Evolutionary conservation across 345 rosid species (phyloP), one percentile per base, ranked within the genome.

Genomic region (Eucalyptus victrix): DNA sequence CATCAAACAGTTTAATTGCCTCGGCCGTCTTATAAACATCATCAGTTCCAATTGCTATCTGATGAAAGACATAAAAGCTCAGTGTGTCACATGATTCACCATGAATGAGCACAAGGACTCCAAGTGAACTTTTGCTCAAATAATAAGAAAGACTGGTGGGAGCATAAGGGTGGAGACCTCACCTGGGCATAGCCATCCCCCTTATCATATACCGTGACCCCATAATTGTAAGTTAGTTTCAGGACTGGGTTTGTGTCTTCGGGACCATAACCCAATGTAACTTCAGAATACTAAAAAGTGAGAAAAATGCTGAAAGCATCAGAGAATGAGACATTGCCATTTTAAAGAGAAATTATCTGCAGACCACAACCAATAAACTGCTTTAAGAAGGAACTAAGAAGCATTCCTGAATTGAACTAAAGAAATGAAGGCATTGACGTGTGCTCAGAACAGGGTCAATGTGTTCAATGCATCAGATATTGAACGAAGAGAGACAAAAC

Each of bases 21-120:
- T 97, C 97, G 45, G 99, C 98, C 8, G 98, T 97, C 94, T 90
- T 97, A 92, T 96, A 96, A 76, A 97, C 99, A 89, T 97, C 99
- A 94, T 97, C 96, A 14, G 99, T 97, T 91, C 99, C 99, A 86
- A 97, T 94, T 49, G 99, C 99, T 90, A 97, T 96, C 98, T 97
- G 96, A 89, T 30, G 86, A 34, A 76, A 76, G 47, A 76, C 85
- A 40, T 40, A 6, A 40, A 76, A 76, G 85, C 47, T 6, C 30
- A 21, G 47, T 4, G 30, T 40, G 85, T 76, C 85, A 40, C 85
- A 40, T 76, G 47, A 76, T 76, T 76, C n/a, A 76, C 30, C 47
- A 40, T 11, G 85, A 76, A 76, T 21, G 30, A 76, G 30, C 85
- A 76, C 85, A 40, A 76, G 16, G 17, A 76, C 30, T 40, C 81